phyloP scores from a whole-genome alignment of 176 grass and related monocot species.

The Aegilops umbellulata region DNA sequence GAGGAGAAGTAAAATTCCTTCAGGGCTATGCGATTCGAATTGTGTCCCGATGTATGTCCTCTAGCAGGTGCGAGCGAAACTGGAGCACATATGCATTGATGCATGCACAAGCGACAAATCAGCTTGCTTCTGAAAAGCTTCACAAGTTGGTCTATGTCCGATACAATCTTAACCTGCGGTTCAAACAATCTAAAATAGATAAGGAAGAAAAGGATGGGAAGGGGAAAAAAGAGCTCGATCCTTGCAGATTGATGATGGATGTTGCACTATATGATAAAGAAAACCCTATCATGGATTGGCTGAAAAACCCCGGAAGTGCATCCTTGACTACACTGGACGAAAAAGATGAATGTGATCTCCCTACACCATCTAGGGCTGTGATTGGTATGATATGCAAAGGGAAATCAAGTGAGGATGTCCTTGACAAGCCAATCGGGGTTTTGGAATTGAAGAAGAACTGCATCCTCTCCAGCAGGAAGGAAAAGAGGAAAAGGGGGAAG shows the following conservation, averaged over 20 bases:
- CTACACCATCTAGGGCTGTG: neutral
- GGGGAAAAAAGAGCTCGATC: neutral
- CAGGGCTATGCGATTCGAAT: neutral
- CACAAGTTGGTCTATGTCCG: slow-evolving; percentile 22
- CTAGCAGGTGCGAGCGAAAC: slow-evolving; percentile 19
- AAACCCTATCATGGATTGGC: slow-evolving; percentile 19
- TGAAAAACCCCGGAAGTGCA: neutral
- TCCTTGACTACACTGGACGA: neutral
- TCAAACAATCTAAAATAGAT: neutral
- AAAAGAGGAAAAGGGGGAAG: neutral
- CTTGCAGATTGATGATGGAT: slow-evolving; percentile 11
- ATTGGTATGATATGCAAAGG: neutral
- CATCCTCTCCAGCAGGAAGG: neutral
- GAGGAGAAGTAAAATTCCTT: slow-evolving; percentile 1
- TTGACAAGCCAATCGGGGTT: neutral
- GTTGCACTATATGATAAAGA: slow-evolving; percentile 18
- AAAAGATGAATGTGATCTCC: neutral
- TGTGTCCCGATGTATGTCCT: slow-evolving; percentile 20
- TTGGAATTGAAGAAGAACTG: neutral
- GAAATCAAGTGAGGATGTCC: neutral
- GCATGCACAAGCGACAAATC: slow-evolving; percentile 1
- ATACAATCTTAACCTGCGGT: slow-evolving; percentile 2
- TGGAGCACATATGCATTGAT: slow-evolving; percentile 18
- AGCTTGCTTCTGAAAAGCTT: neutral
- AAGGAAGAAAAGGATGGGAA: neutral